Base-by-base conservation (phyloP, 2,329 filamentous ascomycete species). In the Venturia aucupariae region DNA sequence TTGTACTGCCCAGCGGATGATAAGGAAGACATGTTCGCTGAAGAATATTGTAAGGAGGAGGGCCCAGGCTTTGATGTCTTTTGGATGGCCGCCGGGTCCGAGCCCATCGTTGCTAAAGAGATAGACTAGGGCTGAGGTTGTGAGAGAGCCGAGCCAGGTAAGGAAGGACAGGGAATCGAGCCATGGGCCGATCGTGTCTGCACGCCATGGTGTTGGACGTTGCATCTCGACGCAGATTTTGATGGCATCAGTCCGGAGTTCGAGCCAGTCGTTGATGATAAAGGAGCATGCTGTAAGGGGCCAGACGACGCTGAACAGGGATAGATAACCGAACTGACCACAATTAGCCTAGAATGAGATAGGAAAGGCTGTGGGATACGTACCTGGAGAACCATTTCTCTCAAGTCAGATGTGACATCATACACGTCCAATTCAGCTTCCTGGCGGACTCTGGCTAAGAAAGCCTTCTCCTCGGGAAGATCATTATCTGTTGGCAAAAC, bases 121-220 rank as follows among this genome's bases (percentile, higher is more conserved):
- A 74, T 92, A 96, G 0, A 96, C 89, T 60, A 97, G 84, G 0
- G 92, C 91, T 0, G 92, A 86, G 64, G 89, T 92, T 5, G 92
- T 95, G 66, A 97, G 80, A 68, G 89, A 94, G 48, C 94, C 94
- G 30, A 97, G 80, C 94, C 94, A 97, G 3, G 91, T 89, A n/a
- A 97, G 80, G 73, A 97, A 95, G 19, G 87, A 88, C 2, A 99
- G 81, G 0, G 90, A 87, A 68, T 92, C 85, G 15, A 97, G 80
- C 89, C 92, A 97, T 0, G 94, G 92, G 0, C 94, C 94, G 69
- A 99, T 97, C 1, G 90, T 94, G 76, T 97, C 94, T 1, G 91
- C 87, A 63, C 94, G 86, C 84, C 89, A 91, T 0, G 94, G 94
- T 44, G 90, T 90, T 0, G 94, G 94, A 3, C 94, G 87, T 71